These are phyloP conservation scores for Fusarium globosum DNA, from an alignment of 2,329 filamentous ascomycete genomes.

Conservation along the genomic window DNA sequence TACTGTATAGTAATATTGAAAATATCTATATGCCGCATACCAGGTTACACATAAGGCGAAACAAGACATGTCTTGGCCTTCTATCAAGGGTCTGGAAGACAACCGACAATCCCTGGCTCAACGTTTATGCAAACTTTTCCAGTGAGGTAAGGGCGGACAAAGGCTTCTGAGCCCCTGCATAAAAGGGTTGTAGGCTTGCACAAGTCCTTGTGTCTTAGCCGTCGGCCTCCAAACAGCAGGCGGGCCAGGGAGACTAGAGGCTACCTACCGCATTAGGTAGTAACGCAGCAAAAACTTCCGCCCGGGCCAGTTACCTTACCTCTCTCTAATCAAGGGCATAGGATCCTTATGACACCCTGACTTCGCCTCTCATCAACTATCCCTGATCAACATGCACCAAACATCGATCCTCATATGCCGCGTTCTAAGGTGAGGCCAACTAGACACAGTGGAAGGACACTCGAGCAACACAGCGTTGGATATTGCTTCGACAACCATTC, in stretches of 20 bases:
- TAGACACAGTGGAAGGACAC: constrained; percentile 13
- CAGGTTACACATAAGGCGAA: constrained; percentile 19
- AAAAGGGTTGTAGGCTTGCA: constrained; percentile 18
- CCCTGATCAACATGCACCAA: constrained; percentile 42
- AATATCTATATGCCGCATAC: not conserved
- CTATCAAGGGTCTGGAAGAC: not conserved
- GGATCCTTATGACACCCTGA: constrained; percentile 2
- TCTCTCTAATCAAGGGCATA: constrained; percentile 8
- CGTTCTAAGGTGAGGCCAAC: constrained; percentile 9
- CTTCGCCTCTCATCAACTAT: constrained; percentile 28
- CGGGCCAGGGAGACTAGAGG: not conserved
- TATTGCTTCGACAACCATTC: not conserved
- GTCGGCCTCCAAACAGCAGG: constrained; percentile 24
- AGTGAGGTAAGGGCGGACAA: not conserved
- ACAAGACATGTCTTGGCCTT: constrained; percentile 31
- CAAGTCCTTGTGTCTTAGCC: constrained; percentile 23
- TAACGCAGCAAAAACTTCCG: constrained; percentile 18
- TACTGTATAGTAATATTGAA: not conserved
- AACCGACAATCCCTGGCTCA: not conserved
- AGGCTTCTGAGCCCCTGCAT: constrained; percentile 3
- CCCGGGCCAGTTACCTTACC: not conserved
- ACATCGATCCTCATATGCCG: constrained; percentile 39
- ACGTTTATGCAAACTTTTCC: constrained; percentile 8
- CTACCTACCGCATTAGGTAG: constrained; percentile 1
- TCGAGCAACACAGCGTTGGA: not conserved